Percentiles rank a stretch among this genome's conserved stretches.
These are phyloP conservation scores for Ambispora gerdemannii DNA, from an alignment of 192 early-diverging fungal genomes.

Conservation along the genomic window DNA sequence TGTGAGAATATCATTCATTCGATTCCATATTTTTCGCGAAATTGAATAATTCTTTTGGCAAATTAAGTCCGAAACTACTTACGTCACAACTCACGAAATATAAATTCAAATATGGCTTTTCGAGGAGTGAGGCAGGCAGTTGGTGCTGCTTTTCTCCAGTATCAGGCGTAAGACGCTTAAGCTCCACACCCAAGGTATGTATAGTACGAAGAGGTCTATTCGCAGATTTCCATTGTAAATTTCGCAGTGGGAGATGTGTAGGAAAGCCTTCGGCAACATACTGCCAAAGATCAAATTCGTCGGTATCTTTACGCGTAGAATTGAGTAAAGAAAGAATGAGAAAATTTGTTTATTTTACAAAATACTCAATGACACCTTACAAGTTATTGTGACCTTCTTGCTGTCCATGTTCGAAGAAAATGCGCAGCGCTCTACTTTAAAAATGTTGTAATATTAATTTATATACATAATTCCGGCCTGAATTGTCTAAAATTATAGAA, in stretches of 20 bases:
- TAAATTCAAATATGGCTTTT: conserved; percentile 71
- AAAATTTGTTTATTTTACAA: not conserved
- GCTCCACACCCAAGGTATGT: conserved; percentile 56
- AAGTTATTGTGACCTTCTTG: conserved; percentile 44
- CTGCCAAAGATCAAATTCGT: conserved; percentile 61
- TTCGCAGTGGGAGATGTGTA: conserved; percentile 72
- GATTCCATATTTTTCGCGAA: too few species aligned
- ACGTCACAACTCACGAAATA: conserved; percentile 81
- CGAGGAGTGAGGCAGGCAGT: conserved; percentile 40
- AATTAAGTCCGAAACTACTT: conserved; percentile 6
- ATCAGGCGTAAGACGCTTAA: conserved; percentile 48
- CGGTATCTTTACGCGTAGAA: conserved; percentile 41
- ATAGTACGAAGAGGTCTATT: conserved; percentile 62
- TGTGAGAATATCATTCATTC: too few species aligned
- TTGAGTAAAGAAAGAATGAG: not conserved
- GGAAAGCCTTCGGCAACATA: conserved; percentile 62
- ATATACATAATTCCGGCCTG: too few species aligned
- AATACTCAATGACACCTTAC: conserved; percentile 27
- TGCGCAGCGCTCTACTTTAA: too few species aligned
- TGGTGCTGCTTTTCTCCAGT: conserved; percentile 38
- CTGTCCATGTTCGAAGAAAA: conserved; percentile 17
- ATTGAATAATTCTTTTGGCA: not conserved
- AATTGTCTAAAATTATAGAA: too few species aligned
- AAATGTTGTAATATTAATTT: too few species aligned
- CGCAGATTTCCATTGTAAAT: conserved; percentile 72